Evolutionary conservation across 495 filamentous ascomycete species (phyloP).

Genomic region (Hypoxylon lienhwacheense): DNA sequence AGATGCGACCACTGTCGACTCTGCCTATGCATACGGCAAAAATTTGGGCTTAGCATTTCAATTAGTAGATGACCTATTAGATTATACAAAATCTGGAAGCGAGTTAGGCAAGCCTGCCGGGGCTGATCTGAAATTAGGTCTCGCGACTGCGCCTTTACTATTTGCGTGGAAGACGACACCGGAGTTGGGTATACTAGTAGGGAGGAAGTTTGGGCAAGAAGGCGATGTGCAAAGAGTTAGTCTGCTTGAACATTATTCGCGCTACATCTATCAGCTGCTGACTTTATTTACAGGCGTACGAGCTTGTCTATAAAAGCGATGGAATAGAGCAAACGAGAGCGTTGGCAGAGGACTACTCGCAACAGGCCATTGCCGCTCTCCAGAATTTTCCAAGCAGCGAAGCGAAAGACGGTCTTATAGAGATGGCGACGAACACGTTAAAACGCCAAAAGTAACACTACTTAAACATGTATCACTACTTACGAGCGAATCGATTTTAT

Average conservation of each 20-base stretch:
- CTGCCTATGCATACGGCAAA: slow-evolving; percentile 87
- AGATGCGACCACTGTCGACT: slow-evolving; percentile 77
- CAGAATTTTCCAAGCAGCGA: slow-evolving; percentile 83
- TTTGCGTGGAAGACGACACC: slow-evolving; percentile 93
- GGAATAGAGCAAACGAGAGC: slow-evolving; percentile 88
- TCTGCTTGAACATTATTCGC: slow-evolving; percentile 12
- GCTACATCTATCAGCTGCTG: slow-evolving; percentile 1
- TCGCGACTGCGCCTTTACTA: slow-evolving; percentile 92
- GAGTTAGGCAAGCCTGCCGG: slow-evolving; percentile 94
- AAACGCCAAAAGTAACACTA: slow-evolving; percentile 74
- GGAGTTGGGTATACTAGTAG: slow-evolving; percentile 84
- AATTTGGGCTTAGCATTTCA: slow-evolving; percentile 96
- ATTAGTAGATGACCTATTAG: slow-evolving; percentile 97
- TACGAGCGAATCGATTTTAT: slow-evolving; percentile 1
- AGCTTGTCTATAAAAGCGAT: slow-evolving; percentile 77
- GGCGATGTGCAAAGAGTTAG: slow-evolving; percentile 83
- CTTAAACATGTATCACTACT: slow-evolving; percentile 26
- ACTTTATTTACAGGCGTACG: slow-evolving; percentile 64
- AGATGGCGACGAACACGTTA: slow-evolving; percentile 92
- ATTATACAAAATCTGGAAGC: slow-evolving; percentile 82
- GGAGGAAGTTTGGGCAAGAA: slow-evolving; percentile 79
- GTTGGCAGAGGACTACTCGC: slow-evolving; percentile 85
- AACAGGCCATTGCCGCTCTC: slow-evolving; percentile 84
- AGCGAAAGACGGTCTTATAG: slow-evolving; percentile 84
- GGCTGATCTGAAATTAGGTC: slow-evolving; percentile 88